Percentiles rank a stretch among this genome's conserved stretches.
These are phyloP conservation scores for Hypoxylon sp. DNA, from an alignment of 2,329 filamentous ascomycete species.

Conservation along the genomic window DNA sequence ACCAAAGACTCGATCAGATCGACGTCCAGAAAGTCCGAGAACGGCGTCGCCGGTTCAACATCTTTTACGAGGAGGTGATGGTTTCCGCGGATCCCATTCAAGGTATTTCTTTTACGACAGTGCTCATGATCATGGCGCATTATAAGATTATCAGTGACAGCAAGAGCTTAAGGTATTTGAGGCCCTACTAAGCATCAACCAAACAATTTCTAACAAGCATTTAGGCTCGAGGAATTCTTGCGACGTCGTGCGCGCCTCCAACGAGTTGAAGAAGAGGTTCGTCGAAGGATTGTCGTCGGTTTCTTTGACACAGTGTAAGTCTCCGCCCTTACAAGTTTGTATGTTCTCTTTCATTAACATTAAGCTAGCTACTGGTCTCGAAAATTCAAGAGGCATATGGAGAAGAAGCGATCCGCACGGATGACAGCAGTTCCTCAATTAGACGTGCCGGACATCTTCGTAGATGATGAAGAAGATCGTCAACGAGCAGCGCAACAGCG, in stretches of 20 bases:
- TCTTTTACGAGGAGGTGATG: conserved; percentile 97
- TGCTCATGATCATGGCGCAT: conserved; percentile 95
- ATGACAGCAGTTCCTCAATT: conserved; percentile 85
- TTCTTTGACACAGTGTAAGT: conserved; percentile 93
- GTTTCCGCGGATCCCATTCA: conserved; percentile 90
- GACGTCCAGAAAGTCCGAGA: conserved; percentile 82
- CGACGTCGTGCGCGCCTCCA: conserved; percentile 90
- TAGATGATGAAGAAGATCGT: conserved; percentile 80
- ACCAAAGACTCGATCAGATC: conserved; percentile 78
- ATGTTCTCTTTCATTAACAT: conserved; percentile 40
- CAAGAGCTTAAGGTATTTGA: conserved; percentile 84
- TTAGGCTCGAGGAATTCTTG: conserved; percentile 91
- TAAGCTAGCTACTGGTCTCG: conserved; percentile 80
- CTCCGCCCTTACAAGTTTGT: not conserved
- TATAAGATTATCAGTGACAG: conserved; percentile 99
- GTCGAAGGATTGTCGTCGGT: conserved; percentile 88
- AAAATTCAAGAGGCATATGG: conserved; percentile 81
- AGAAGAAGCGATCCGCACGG: conserved; percentile 79
- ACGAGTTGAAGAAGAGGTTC: conserved; percentile 94
- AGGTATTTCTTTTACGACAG: conserved; percentile 91
- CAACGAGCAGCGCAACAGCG: conserved; percentile 50
- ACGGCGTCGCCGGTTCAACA: conserved; percentile 84
- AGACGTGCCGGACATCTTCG: conserved; percentile 88
- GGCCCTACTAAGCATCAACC: conserved; percentile 10
- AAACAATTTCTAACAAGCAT: conserved; percentile 50